Evolutionary conservation across 306 rosid species (phyloP), one percentile per base, ranked within the genome.

Genomic region (Rosa rugosa): DNA sequence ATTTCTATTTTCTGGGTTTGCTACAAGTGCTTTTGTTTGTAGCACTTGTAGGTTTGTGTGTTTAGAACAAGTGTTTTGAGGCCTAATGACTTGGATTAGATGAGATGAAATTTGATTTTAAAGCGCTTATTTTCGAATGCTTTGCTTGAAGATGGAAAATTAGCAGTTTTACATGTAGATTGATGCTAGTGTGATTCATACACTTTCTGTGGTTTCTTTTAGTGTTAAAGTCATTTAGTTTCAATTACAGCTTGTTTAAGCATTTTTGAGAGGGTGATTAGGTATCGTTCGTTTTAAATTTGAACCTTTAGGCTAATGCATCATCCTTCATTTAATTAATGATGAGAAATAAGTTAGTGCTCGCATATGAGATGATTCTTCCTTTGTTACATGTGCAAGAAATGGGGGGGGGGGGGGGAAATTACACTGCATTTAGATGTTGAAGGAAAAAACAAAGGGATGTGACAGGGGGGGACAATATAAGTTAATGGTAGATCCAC

Each of bases 401-500:
- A 47, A 73, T 70, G 36, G 68, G 38, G n/a, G n/a, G n/a, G n/a
- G n/a, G n/a, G n/a, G n/a, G n/a, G 73, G 36, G 71, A 42, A 77
- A 72, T 65, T 71, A 75, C 36, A 46, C 73, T 53, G 76, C 68
- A 44, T 46, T 8, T 36, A 47, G 71, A 69, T 73, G 57, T 20
- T 72, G 31, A 41, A 68, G 62, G 71, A n/a, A 54, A 50, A 9
- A 68, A 64, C 11, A 1, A 14, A 14, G 38, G 53, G 41, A 27
- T 17, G 16, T 41, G 53, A 18, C 8, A 22, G 27, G 18, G 44
- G 44, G 27, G 23, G 12, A 11, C 14, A 40, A 62, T 45, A 62
- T 76, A 53, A 73, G 71, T 27, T 59, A 78, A 80, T 73, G 54
- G 79, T 72, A 50, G 79, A 75, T 71, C 54, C 66, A 77, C 66